These are phyloP conservation scores for Rhizopogon sp. DNA, from an alignment of 768 basidiomycete species.

Conservation along the genomic window DNA sequence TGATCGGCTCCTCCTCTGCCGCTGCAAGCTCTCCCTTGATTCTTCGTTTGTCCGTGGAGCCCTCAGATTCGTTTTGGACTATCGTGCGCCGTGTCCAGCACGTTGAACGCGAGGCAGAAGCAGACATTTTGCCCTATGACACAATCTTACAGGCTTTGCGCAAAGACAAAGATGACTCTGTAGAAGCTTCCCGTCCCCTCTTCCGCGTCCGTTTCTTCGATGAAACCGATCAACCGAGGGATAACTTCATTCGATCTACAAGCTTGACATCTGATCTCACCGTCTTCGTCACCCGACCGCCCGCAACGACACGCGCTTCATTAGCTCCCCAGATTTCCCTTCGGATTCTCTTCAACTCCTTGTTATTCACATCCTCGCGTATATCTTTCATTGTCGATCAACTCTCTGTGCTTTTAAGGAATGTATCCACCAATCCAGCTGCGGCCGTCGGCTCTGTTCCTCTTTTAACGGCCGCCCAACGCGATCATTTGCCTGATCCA, in stretches of 20 bases:
- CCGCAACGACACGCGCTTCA: conserved; percentile 60
- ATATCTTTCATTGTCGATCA: conserved; percentile 82
- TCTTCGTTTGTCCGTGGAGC: conserved; percentile 77
- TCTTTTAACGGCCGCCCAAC: conserved; percentile 69
- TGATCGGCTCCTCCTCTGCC: conserved; percentile 86
- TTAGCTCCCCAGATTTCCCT: conserved; percentile 74
- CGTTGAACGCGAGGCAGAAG: conserved; percentile 77
- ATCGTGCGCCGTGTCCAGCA: conserved; percentile 83
- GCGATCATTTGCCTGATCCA: conserved; percentile 71
- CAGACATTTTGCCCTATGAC: conserved; percentile 80
- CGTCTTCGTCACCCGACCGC: conserved; percentile 76
- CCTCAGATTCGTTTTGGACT: conserved; percentile 84
- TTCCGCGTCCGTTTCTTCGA: conserved; percentile 98
- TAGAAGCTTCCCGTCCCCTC: conserved; percentile 51
- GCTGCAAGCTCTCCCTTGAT: conserved; percentile 74
- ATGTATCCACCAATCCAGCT: conserved; percentile 62
- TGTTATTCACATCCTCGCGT: conserved; percentile 79
- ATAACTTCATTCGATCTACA: conserved; percentile 73
- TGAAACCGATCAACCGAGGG: conserved; percentile 71
- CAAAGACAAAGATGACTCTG: conserved; percentile 56
- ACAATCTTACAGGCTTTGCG: conserved; percentile 63
- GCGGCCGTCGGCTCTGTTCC: conserved; percentile 75
- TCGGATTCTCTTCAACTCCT: conserved; percentile 89
- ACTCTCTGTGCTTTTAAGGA: conserved; percentile 71
- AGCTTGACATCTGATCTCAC: conserved; percentile 90